Evolutionary conservation across 495 filamentous ascomycete species (phyloP).

Genomic region (Penicillium herquei): DNA sequence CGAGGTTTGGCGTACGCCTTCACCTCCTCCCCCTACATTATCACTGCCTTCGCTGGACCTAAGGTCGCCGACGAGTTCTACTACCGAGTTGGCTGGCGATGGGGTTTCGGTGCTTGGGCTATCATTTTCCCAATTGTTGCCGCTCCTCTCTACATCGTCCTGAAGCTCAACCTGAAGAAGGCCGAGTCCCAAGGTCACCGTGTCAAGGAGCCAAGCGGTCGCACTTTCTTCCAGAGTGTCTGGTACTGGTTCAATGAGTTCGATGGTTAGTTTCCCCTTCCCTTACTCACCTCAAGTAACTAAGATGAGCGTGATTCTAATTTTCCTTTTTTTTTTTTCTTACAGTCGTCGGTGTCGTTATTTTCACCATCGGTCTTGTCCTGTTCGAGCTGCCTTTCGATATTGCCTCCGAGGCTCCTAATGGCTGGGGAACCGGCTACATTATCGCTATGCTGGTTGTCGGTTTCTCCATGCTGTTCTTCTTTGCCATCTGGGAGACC

Average conservation of each 20-base stretch:
- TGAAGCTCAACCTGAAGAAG: constrained; percentile 53
- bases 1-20: constrained; percentile 60
- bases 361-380: constrained; percentile 51
- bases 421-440: constrained; percentile 40
- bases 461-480: constrained; percentile 46
- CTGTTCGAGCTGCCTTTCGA: constrained; percentile 57
- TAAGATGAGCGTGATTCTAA: neutral
- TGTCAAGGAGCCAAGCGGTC: neutral
- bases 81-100: constrained; percentile 51
- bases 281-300: neutral
- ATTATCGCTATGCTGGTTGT: constrained; percentile 53
- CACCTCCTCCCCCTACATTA: constrained; percentile 50
- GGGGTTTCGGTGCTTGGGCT: constrained; percentile 57
- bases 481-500: constrained; percentile 54
- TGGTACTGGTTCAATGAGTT: neutral
- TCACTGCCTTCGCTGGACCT: constrained; percentile 41
- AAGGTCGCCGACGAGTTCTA: constrained; percentile 37
- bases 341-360: constrained; percentile 44
- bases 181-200: constrained; percentile 24
- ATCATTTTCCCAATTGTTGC: constrained; percentile 57
- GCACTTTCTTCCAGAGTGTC: neutral
- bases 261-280: neutral
- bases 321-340: neutral
- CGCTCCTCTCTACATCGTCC: constrained; percentile 45
- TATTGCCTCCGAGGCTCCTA: constrained; percentile 35